Percentiles rank a stretch among this genome's conserved stretches.
These are phyloP conservation scores for Trifolium pratense DNA, from an alignment of 306 rosid genomes.

Conservation along the genomic window DNA sequence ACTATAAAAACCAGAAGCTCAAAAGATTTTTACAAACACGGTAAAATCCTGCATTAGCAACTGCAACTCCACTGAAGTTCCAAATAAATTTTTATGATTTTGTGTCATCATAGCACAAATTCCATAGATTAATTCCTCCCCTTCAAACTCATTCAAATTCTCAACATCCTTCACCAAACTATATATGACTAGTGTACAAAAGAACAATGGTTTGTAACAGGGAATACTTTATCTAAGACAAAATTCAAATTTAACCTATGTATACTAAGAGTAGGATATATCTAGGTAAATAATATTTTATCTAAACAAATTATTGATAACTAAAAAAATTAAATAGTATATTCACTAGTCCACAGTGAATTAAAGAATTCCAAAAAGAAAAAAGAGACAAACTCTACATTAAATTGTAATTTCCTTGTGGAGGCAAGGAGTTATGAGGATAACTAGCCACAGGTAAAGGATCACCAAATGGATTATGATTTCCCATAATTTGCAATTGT, in stretches of 20 bases:
- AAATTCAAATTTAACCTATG: constrained; percentile 1
- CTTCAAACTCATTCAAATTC: too few species aligned
- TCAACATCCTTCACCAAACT: too few species aligned
- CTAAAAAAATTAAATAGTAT: neutral
- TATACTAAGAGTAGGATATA: neutral
- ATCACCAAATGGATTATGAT: constrained; percentile 89
- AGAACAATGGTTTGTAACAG: neutral
- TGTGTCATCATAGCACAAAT: too few species aligned
- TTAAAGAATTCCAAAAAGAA: constrained; percentile 27
- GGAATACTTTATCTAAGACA: neutral
- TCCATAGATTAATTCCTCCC: too few species aligned
- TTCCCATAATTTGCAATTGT: constrained; percentile 49
- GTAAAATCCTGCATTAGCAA: too few species aligned
- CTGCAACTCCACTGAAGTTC: too few species aligned
- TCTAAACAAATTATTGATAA: constrained; percentile 12
- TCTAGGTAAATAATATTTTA: neutral
- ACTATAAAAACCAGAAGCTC: too few species aligned
- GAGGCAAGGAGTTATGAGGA: constrained; percentile 56
- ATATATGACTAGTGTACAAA: too few species aligned
- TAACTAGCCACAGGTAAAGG: constrained; percentile 55
- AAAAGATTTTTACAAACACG: too few species aligned
- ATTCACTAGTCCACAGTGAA: constrained; percentile 44
- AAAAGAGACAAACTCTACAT: constrained; percentile 48
- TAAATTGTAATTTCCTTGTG: constrained; percentile 66
- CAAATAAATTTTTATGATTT: too few species aligned